These are phyloP conservation scores for Candida rishiriensis DNA, from an alignment of 805 yeast genomes.

Conservation along the genomic window DNA sequence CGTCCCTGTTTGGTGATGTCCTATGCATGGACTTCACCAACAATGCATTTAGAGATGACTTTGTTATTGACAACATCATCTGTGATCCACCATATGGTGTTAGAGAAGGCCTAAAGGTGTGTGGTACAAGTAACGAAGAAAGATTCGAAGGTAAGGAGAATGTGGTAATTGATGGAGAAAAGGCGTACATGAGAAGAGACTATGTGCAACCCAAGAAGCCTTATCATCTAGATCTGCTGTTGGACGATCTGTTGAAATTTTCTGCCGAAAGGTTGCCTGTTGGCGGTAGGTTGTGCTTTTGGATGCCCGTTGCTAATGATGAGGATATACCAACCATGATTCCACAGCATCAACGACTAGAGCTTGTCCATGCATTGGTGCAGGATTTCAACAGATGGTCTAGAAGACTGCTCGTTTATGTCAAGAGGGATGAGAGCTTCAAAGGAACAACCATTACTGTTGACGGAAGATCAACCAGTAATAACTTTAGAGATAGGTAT, in stretches of 20 bases:
- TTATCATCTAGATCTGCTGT: slow-evolving; percentile 68
- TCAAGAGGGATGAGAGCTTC: slow-evolving; percentile 49
- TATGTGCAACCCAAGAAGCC: slow-evolving; percentile 93
- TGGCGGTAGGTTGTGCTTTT: slow-evolving; percentile 81
- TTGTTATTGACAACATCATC: slow-evolving; percentile 72
- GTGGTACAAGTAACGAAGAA: slow-evolving; percentile 67
- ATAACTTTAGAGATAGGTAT: slow-evolving; percentile 74
- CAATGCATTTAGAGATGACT: slow-evolving; percentile 62
- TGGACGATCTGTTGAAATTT: slow-evolving; percentile 74
- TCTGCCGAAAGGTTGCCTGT: slow-evolving; percentile 66
- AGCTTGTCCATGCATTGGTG: slow-evolving; percentile 67
- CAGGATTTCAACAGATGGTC: slow-evolving; percentile 95
- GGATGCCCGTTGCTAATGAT: slow-evolving; percentile 98
- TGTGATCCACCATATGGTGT: slow-evolving; percentile 99
- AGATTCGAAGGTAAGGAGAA: slow-evolving; percentile 70
- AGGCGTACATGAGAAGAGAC: slow-evolving; percentile 72
- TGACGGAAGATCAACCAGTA: slow-evolving; percentile 40
- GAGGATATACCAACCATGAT: slow-evolving; percentile 54
- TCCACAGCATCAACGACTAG: slow-evolving; percentile 74
- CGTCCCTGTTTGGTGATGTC: slow-evolving; percentile 61
- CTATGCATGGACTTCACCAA: slow-evolving; percentile 94
- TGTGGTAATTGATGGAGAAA: slow-evolving; percentile 70
- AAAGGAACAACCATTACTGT: slow-evolving; percentile 44
- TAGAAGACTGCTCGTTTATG: slow-evolving; percentile 76
- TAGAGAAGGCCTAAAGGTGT: slow-evolving; percentile 88